Conservation (phyloP, 345 rosid genomes). For the Crucihimalaya himalaica region DNA sequence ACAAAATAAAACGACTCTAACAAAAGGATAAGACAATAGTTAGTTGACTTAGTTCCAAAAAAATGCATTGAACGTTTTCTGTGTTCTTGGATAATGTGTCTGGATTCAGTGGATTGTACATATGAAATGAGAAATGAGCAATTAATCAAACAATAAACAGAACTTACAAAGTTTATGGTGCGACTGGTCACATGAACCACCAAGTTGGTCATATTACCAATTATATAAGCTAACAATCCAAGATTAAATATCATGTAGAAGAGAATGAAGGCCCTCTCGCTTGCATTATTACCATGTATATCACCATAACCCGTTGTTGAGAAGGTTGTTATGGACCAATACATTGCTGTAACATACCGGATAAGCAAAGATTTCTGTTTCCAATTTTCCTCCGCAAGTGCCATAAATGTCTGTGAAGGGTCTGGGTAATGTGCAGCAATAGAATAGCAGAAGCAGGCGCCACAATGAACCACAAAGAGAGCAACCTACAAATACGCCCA, state of each 20-base stretch:
- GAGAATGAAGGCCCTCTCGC: constrained; percentile 66
- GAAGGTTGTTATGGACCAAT: constrained; percentile 86
- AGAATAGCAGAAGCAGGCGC: constrained; percentile 71
- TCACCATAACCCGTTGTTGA: constrained; percentile 94
- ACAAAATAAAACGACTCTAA: not conserved
- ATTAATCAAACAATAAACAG: constrained; percentile 9
- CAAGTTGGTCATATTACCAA: constrained; percentile 91
- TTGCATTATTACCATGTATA: constrained; percentile 64
- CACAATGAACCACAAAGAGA: constrained; percentile 70
- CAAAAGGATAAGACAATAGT: constrained; percentile 24
- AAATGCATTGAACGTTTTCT: not conserved
- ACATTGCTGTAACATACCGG: constrained; percentile 64
- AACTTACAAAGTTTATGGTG: constrained; percentile 24
- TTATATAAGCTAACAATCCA: constrained; percentile 71
- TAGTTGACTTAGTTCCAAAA: not conserved
- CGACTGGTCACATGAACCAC: constrained; percentile 82
- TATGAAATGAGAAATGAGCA: constrained; percentile 1
- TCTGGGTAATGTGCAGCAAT: constrained; percentile 53
- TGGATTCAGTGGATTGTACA: constrained; percentile 1
- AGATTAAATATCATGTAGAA: constrained; percentile 72
- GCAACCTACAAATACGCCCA: constrained; percentile 55
- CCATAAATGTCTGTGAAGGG: constrained; percentile 65
- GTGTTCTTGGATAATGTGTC: not conserved
- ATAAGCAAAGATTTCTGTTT: constrained; percentile 27
- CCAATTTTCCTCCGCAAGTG: constrained; percentile 49